Evolutionary conservation across 1,284 basidiomycete genomes (phyloP), one percentile per base, ranked within the genome.

Genomic region (Sparassis latifolia): DNA sequence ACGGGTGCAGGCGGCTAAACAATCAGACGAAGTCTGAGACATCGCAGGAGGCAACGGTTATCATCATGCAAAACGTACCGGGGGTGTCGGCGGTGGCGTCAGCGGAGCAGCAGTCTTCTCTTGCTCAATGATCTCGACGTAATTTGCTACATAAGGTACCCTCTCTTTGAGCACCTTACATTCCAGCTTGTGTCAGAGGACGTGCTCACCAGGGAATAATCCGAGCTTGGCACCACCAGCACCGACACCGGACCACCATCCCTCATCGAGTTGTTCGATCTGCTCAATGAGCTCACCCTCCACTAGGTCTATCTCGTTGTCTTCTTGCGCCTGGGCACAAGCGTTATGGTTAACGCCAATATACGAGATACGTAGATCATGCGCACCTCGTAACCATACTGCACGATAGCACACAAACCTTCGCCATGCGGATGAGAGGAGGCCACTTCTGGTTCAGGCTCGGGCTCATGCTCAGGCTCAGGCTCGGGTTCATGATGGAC

Each of bases 221-320:
- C 92, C 92, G 4, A 69, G 71, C 70, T 79, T 75, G 5, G 76
- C 69, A 10, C 89, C 89, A 32, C 71, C 72, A 38, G 74, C 68
- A 35, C 83, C 82, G 42, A 82, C 73, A 32, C 90, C 92, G 55
- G 74, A 79, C 92, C 92, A 94, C 92, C 85, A 87, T 10, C 82
- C 88, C 58, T 91, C 88, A 61, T 87, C 89, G n/a, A 92, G 65
- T 68, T 89, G 80, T 66, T 93, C 89, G 44, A 95, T 83, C 56
- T 89, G 78, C 48, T 86, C 81, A 49, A 96, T 82, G 38, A 85
- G 68, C 63, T 94, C 89, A 46, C 91, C 93, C 66, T 95, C 92
- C 2, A 73, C 59, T 27, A 97, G 76, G 48, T 69, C 68, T 69
- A 96, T 82, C 64, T 97, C 93, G 62, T 93, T 92, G 55, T 92